Evolutionary conservation across 2,329 filamentous ascomycete species (phyloP), one percentile per base, ranked within the genome.

Genomic region (Cytospora piceae): DNA sequence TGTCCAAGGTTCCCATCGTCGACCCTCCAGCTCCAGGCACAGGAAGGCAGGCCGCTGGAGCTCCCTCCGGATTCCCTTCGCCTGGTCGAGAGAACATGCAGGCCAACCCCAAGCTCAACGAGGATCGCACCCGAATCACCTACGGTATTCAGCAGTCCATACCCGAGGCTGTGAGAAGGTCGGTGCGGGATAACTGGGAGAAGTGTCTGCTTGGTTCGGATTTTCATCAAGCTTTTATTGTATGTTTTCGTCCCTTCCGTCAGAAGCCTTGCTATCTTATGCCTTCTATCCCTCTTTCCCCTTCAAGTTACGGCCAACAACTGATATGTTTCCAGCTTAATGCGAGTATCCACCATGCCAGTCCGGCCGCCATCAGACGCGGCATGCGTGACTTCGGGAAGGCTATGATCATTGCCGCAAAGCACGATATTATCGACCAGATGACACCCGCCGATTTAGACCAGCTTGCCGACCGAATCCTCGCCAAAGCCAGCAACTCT

Each of bases 201-300:
- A 84, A 81, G 69, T 80, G 79, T 22, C 68, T 85, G 2, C 63
- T 81, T 4, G 83, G 83, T 12, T 83, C 81, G 4, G 80, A 83
- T 14, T 85, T 83, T 65, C 83, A 86, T 67, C 75, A 80, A 52
- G 78, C 80, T 2, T 86, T 86, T 67, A 64, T 86, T 61, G 83
- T 86, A 72, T 77, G 83, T 80, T 20, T 37, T 14, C 15, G 14
- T 15, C 31, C 20, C 15, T 22, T 32, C 22, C 34, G 2, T 12
- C 34, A 37, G 34, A 37, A 12, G 11, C 12, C 11, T 34, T 12
- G 32, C 32, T 11, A 11, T 34, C 2, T 34, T 39, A 9, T 34
- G n/a, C 22, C 15, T 39, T 12, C 29, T 14, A 9, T 39, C 15
- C 14, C n/a, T 12, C 31, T 15, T 2, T 1, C 49, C 17, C 37